Base-by-base conservation (phyloP, 2,329 filamentous ascomycete genomes). In the Claviceps capensis region DNA sequence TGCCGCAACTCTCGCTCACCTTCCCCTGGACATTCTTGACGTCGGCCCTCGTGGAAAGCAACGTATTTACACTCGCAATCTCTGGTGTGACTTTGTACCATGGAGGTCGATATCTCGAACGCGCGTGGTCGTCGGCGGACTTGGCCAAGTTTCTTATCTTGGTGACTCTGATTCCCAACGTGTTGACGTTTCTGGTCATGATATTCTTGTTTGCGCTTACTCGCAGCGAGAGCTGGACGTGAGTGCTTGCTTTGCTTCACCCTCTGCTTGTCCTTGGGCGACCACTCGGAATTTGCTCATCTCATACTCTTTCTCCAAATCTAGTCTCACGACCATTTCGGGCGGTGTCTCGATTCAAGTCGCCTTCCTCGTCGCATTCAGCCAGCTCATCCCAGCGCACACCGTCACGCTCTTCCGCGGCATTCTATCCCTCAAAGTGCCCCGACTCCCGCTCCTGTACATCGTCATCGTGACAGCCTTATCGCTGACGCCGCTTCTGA, bases 361-460 rank as follows among this genome's bases (percentile, higher is more conserved):
- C 47, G 84, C 86, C 55, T 97, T 97, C 72, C 85, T 98, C 55
- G 88, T 97, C 61, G 88, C 91, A 51, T 95, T 97, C 71, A 97
- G 95, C 71, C 93, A 98, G 69, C 86, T 98, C 48, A 86, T 97
- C 38, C 93, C 93, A 22, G 90, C 95, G 56, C 93, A 98, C 68
- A 98, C 93, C 11, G 91, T 97, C 50, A 93, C 91, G 4, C 80
- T 98, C 53, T 91, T 95, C 72, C 85, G 86, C 57, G 89, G 89
- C 57, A 72, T 95, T 55, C 67, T 97, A 54, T 95, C 93, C 54
- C 82, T 97, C 67, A 86, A 91, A 59, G 89, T 98, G 51, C 81
- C 81, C 17, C 73, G 78, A 47, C 81, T 83, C 60, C 81, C 80
- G 11, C 72, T 95, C 71, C 56, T 93, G 71, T 75, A 86, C 82